Evolutionary conservation across 2,329 filamentous ascomycete species (phyloP).

Genomic region (Sordariomycetes sp.): DNA sequence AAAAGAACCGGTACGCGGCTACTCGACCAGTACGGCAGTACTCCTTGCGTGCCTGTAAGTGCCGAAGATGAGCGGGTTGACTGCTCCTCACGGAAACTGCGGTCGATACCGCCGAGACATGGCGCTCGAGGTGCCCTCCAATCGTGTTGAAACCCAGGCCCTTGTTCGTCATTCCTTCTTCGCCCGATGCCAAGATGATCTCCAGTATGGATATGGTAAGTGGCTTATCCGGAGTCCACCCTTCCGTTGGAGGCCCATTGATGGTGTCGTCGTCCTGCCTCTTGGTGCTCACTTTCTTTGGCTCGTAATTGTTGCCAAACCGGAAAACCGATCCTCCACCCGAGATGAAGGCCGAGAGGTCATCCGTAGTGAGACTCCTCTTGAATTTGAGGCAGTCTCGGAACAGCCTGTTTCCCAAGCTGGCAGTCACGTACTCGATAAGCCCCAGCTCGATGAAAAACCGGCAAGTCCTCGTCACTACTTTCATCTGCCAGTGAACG

Average conservation of each 20-base stretch:
- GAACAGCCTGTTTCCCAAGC: slow-evolving; percentile 41
- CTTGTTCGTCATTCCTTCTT: slow-evolving; percentile 21
- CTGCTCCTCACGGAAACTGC: slow-evolving; percentile 16
- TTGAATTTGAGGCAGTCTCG: slow-evolving; percentile 52
- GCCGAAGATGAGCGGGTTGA: slow-evolving; percentile 27
- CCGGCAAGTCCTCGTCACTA: slow-evolving; percentile 45
- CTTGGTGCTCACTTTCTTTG: neutral
- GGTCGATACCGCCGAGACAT: slow-evolving; percentile 15
- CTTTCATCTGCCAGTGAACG: slow-evolving; percentile 49
- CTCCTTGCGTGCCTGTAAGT: slow-evolving; percentile 21
- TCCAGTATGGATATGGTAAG: slow-evolving; percentile 23
- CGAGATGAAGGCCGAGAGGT: slow-evolving; percentile 14
- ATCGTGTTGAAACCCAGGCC: slow-evolving; percentile 23
- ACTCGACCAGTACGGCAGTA: slow-evolving; percentile 8
- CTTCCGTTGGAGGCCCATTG: neutral
- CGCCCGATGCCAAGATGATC: slow-evolving; percentile 18
- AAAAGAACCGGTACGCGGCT: slow-evolving; percentile 9
- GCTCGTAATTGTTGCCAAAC: slow-evolving; percentile 21
- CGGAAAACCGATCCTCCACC: slow-evolving; percentile 38
- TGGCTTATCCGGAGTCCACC: slow-evolving; percentile 18
- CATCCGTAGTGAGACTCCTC: slow-evolving; percentile 42
- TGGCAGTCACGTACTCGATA: slow-evolving; percentile 45
- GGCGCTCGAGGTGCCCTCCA: slow-evolving; percentile 22
- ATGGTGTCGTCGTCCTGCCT: slow-evolving; percentile 1
- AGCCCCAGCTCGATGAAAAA: slow-evolving; percentile 45